Conservation (phyloP, 441 rosid genomes). For the Jatropha multifida region DNA sequence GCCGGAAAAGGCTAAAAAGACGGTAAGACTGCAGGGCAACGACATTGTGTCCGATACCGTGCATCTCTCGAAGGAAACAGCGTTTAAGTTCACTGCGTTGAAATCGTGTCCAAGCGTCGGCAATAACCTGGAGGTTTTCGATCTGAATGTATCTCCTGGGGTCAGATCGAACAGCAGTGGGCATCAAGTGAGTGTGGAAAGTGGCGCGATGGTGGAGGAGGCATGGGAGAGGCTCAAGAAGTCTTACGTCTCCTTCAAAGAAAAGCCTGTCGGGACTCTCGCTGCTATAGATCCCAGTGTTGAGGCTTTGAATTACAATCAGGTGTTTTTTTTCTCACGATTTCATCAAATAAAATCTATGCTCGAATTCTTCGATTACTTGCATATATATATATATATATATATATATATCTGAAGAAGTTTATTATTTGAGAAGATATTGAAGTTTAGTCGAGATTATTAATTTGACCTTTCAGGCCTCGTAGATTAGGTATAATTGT, state of each 20-base stretch:
- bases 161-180: slow-evolving; percentile 22
- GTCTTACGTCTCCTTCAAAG: slow-evolving; percentile 38
- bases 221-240: slow-evolving; percentile 45
- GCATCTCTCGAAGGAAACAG: slow-evolving; percentile 4
- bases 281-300: slow-evolving; percentile 49
- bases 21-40: slow-evolving; percentile 19
- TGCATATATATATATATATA: not conserved
- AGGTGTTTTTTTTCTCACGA: slow-evolving; percentile 25
- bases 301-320: slow-evolving; percentile 49
- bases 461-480: not conserved
- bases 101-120: slow-evolving; percentile 35
- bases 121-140: slow-evolving; percentile 31
- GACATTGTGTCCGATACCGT: slow-evolving; percentile 16
- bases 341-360: not conserved
- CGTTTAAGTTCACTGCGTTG: slow-evolving; percentile 10
- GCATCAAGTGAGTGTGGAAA: slow-evolving; percentile 13
- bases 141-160: slow-evolving; percentile 14
- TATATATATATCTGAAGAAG: not conserved
- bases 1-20: slow-evolving; percentile 20
- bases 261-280: slow-evolving; percentile 46
- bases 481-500: not conserved
- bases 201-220: slow-evolving; percentile 42
- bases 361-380: not conserved
- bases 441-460: not conserved
- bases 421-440: not conserved